Base-by-base conservation (phyloP, 1,139 yeast species). In the Komagataea norvegica region DNA sequence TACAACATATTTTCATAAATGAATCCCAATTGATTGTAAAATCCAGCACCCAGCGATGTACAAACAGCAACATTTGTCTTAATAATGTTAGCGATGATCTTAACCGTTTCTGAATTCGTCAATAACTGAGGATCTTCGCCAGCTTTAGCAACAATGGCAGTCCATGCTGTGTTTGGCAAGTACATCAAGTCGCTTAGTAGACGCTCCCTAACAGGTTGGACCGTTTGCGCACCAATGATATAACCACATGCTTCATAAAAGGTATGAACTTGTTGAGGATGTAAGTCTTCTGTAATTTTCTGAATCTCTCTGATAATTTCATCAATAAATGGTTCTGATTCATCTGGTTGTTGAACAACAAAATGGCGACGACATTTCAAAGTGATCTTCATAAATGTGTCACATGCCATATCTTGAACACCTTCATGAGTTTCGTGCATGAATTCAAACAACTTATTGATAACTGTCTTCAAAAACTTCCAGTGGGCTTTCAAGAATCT, bases 341-440 rank as follows among this genome's bases (percentile, higher is more conserved):
- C 98, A 47, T 81, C 83, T 14, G 78, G 75, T 64, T 91, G 97
- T 48, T 76, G 79, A 31, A 83, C 83, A 29, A 91, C 96, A 64
- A 93, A 91, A 61, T 91, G 97, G 48, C 89, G 80, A 62, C 88
- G 89, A 72, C 98, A 91, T 65, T 91, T 91, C 52, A 77, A 81
- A 22, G 96, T 87, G 60, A 91, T 91, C 62, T 91, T 93, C 56
- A 89, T 89, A 60, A 91, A 91, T 1, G 99, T 91, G 62, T 91
- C 98, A 70, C 98, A 91, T 8, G 99, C 98, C 98, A 91, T 91
- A 64, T 91, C 98, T 67, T 91, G 98, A 46, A 91, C 98, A 65
- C 97, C 98, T 63, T 89, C 99, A 61, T 91, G 98, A 20, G 96
- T 88, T 69, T 91, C 99, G 65, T 91, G 98, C 99, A 91, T 91